phyloP scores from a whole-genome alignment of 305 asterid genomes.

The Caryopteris hybrid region DNA sequence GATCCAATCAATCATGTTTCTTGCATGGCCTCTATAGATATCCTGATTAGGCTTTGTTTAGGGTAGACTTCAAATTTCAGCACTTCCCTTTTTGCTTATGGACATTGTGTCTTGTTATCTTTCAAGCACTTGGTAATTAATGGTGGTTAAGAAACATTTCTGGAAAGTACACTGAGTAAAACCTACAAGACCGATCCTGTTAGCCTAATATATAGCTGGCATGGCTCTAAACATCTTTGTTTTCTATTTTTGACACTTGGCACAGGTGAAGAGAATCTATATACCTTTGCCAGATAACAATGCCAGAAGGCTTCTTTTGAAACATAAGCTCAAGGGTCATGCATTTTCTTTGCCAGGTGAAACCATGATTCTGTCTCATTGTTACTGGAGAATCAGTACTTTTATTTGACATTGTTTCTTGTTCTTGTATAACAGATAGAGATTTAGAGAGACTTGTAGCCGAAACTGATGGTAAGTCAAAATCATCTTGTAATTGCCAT shows the following conservation, averaged over 20 bases:
- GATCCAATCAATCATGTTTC: not conserved
- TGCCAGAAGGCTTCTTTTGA: constrained; percentile 78
- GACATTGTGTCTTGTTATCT: not conserved
- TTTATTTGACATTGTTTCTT: constrained; percentile 19
- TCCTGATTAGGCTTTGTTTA: not conserved
- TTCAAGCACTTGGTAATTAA: not conserved
- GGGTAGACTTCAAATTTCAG: not conserved
- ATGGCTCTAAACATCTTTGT: not conserved
- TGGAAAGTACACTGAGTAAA: not conserved
- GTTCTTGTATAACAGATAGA: constrained; percentile 51
- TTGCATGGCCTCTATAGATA: not conserved
- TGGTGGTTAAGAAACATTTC: constrained; percentile 3
- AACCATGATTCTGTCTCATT: constrained; percentile 19
- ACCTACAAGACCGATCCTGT: not conserved
- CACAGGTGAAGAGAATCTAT: constrained; percentile 93
- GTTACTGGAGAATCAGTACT: constrained; percentile 12
- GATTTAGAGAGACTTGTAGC: constrained; percentile 78
- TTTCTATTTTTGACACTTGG: constrained; percentile 7
- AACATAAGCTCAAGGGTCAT: constrained; percentile 83
- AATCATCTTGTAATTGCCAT: not conserved
- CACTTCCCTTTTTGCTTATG: constrained; percentile 2
- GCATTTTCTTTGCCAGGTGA: constrained; percentile 89
- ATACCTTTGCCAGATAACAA: constrained; percentile 90
- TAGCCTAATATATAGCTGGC: constrained; percentile 3
- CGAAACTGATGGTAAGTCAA: constrained; percentile 72